These are phyloP conservation scores for Salisapilia sapeloensis DNA, from an alignment of 352 stramenopile species.

Conservation along the genomic window DNA sequence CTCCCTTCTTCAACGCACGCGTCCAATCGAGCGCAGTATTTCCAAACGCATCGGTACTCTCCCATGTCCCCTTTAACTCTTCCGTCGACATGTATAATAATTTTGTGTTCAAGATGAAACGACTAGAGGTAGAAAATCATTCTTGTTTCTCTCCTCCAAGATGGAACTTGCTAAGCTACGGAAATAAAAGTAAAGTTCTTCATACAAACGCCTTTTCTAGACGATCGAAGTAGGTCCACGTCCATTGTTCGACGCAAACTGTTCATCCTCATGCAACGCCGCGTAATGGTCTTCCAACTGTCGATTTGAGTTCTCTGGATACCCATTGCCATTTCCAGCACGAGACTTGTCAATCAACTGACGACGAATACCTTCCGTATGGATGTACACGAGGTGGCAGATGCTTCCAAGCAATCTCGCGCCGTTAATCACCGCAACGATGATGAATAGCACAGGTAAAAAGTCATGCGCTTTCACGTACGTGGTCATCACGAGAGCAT, in stretches of 20 bases:
- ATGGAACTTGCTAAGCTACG: background rate
- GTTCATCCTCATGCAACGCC: slow-evolving; percentile 43
- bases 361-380: slow-evolving; percentile 17
- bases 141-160: background rate
- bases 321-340: slow-evolving; percentile 27
- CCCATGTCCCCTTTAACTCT: slow-evolving; percentile 19
- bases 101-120: no score
- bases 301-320: slow-evolving; percentile 33
- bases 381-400: slow-evolving; percentile 55
- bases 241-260: background rate
- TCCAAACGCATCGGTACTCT: slow-evolving; percentile 54
- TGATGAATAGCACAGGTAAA: slow-evolving; percentile 53
- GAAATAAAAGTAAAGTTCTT: background rate
- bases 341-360: slow-evolving; percentile 26
- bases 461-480: slow-evolving; percentile 34
- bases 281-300: slow-evolving; percentile 64
- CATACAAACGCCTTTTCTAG: background rate
- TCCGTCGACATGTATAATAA: no score
- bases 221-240: slow-evolving; percentile 7
- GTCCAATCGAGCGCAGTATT: slow-evolving; percentile 67
- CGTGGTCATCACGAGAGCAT: slow-evolving; percentile 53
- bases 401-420: slow-evolving; percentile 43
- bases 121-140: no score
- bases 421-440: slow-evolving; percentile 53
- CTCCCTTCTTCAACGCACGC: slow-evolving; percentile 36